A percentile compares a stretch with the other conserved stretches of the same genome.
Conservation (phyloP, 805 yeast genomes). For the Naumovozyma castellii region DNA sequence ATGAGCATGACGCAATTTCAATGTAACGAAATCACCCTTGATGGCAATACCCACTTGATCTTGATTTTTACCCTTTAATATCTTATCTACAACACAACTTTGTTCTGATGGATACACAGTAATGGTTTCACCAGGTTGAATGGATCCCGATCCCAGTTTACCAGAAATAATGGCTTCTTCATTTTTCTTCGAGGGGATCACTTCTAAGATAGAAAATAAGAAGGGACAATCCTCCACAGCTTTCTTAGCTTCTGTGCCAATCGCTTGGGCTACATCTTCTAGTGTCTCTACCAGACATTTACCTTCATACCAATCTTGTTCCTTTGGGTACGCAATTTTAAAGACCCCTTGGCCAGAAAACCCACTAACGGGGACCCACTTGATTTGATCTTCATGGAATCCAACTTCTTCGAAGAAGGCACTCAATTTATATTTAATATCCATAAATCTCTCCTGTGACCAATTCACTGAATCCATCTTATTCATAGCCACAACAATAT, state of each 20-base stretch:
- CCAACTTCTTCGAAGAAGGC: constrained; percentile 76
- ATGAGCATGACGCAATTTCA: constrained; percentile 32
- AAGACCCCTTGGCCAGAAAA: constrained; percentile 92
- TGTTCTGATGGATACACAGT: constrained; percentile 44
- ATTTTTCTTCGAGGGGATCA: constrained; percentile 40
- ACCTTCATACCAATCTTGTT: constrained; percentile 83
- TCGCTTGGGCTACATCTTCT: constrained; percentile 37
- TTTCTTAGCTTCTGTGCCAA: constrained; percentile 10
- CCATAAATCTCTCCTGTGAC: constrained; percentile 87
- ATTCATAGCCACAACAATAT: constrained; percentile 83
- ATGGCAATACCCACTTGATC: constrained; percentile 30
- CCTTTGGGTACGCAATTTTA: constrained; percentile 46
- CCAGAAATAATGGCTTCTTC: constrained; percentile 50
- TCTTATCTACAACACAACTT: constrained; percentile 32
- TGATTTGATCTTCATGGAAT: constrained; percentile 67
- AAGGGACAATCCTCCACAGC: constrained; percentile 36
- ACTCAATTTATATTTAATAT: constrained; percentile 75
- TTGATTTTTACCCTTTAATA: constrained; percentile 18
- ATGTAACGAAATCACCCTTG: constrained; percentile 46
- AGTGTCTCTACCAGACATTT: constrained; percentile 79
- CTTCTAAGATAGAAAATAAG: constrained; percentile 55
- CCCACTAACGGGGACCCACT: constrained; percentile 94
- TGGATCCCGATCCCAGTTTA: constrained; percentile 53
- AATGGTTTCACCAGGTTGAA: constrained; percentile 64
- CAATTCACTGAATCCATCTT: constrained; percentile 81